Percentiles rank a stretch among this genome's conserved stretches.
These are phyloP conservation scores for Cladophialophora chaetospira DNA, from an alignment of 2,329 filamentous ascomycete species.

Conservation along the genomic window DNA sequence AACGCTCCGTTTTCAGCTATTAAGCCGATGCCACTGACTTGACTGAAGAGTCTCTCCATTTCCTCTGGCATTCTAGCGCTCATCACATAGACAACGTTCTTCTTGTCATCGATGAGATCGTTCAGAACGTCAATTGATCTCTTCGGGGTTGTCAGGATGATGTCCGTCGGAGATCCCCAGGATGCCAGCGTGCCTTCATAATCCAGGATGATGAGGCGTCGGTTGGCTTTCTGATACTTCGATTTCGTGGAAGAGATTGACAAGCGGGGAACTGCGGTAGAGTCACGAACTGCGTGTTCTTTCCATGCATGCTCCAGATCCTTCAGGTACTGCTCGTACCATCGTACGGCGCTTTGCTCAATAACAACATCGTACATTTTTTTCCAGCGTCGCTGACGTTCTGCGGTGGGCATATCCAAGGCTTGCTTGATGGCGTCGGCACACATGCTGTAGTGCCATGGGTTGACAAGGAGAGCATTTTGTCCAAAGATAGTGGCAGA, in stretches of 20 bases:
- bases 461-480: slow-evolving; percentile 83
- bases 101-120: slow-evolving; percentile 75
- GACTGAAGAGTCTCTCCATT: slow-evolving; percentile 80
- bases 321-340: slow-evolving; percentile 75
- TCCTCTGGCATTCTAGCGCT: slow-evolving; percentile 85
- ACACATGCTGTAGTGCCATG: slow-evolving; percentile 90
- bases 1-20: slow-evolving; percentile 97
- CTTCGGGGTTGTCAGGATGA: slow-evolving; percentile 83
- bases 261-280: slow-evolving; percentile 81
- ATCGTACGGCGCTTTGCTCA: slow-evolving; percentile 80
- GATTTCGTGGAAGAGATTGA: slow-evolving; percentile 66
- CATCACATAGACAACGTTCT: slow-evolving; percentile 92
- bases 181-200: slow-evolving; percentile 91
- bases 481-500: slow-evolving; percentile 83
- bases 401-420: slow-evolving; percentile 74
- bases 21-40: slow-evolving; percentile 79
- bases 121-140: slow-evolving; percentile 80
- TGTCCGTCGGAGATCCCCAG: slow-evolving; percentile 80
- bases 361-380: slow-evolving; percentile 73
- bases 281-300: slow-evolving; percentile 81
- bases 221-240: slow-evolving; percentile 66
- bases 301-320: slow-evolving; percentile 75
- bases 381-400: slow-evolving; percentile 74
- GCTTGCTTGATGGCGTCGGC: slow-evolving; percentile 82
- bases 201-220: slow-evolving; percentile 84